Conservation (phyloP, 345 rosid genomes). For the Pistacia atlantica region DNA sequence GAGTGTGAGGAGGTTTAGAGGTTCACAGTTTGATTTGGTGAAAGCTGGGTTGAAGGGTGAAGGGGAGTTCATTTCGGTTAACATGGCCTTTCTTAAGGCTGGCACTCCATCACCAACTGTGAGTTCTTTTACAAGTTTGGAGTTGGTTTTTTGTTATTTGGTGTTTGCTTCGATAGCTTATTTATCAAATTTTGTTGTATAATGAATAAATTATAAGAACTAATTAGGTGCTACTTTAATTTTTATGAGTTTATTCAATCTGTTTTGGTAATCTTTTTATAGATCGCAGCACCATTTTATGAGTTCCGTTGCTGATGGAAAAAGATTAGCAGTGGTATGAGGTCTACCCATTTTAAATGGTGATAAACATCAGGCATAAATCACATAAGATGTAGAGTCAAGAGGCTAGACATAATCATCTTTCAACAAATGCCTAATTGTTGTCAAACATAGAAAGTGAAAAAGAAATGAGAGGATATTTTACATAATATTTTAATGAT, state of each 20-base stretch:
- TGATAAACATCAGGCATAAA: not conserved
- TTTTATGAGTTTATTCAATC: not conserved
- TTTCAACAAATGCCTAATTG: not conserved
- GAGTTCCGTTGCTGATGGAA: not conserved
- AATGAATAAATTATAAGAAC: not conserved
- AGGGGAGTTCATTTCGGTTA: constrained; percentile 88
- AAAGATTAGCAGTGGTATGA: no score
- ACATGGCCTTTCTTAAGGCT: constrained; percentile 80
- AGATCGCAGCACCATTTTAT: not conserved
- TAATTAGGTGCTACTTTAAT: not conserved
- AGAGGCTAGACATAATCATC: not conserved
- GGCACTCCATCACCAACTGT: constrained; percentile 98
- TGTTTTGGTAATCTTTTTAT: not conserved
- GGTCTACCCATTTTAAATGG: not conserved
- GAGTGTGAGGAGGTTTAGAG: constrained; percentile 79
- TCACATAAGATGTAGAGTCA: not conserved
- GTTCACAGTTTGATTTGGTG: constrained; percentile 86
- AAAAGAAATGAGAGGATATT: not conserved
- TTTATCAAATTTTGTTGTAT: not conserved
- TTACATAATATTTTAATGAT: no score
- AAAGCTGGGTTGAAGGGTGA: constrained; percentile 81
- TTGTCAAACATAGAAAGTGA: not conserved
- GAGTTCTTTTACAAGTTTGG: constrained; percentile 23
- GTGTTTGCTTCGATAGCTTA: not conserved
- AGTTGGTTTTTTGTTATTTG: not conserved